Percentiles rank a stretch among this genome's conserved stretches.
Evolutionary conservation across 495 filamentous ascomycete genomes (phyloP).

Genomic region (Lophium mytilinum): DNA sequence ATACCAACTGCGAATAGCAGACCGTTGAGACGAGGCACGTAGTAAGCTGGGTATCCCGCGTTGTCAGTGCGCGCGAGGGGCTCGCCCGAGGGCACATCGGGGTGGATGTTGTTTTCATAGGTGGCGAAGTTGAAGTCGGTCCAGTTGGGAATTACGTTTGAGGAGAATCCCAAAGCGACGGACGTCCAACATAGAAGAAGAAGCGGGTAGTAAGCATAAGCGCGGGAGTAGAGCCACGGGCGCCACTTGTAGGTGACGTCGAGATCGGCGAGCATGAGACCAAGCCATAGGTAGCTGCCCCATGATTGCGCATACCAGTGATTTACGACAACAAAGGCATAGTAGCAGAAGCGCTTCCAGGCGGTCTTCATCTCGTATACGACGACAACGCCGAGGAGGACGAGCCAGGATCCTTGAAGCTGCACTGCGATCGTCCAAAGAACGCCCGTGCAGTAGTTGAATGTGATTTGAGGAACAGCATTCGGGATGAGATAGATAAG

Average conservation of each 20-base stretch:
- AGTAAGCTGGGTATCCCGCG: conserved; percentile 34
- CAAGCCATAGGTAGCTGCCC: conserved; percentile 37
- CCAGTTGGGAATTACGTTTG: conserved; percentile 29
- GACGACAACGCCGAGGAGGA: conserved; percentile 33
- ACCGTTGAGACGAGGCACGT: conserved; percentile 35
- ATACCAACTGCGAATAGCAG: conserved; percentile 31
- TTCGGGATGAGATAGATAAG: conserved; percentile 39
- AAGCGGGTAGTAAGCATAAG: conserved; percentile 28
- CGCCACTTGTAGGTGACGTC: conserved; percentile 38
- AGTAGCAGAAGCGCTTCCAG: conserved; percentile 39
- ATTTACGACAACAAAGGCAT: conserved; percentile 33
- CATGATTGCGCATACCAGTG: conserved; percentile 38
- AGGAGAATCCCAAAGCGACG: conserved; percentile 26
- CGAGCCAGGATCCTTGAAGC: conserved; percentile 36
- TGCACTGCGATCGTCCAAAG: conserved; percentile 41
- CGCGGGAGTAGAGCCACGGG: conserved; percentile 25
- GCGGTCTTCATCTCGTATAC: conserved; percentile 37
- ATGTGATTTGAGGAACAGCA: conserved; percentile 37
- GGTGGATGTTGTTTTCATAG: conserved; percentile 35
- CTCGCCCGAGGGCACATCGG: conserved; percentile 29
- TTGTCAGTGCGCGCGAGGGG: conserved; percentile 23
- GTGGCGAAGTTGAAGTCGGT: conserved; percentile 26
- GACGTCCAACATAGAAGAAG: conserved; percentile 19
- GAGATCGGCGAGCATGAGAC: conserved; percentile 35
- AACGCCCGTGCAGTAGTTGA: conserved; percentile 40